Percentiles rank a stretch among this genome's conserved stretches.
phyloP scores from a whole-genome alignment of 148 eudicot species.

The Diospyros kaki region DNA sequence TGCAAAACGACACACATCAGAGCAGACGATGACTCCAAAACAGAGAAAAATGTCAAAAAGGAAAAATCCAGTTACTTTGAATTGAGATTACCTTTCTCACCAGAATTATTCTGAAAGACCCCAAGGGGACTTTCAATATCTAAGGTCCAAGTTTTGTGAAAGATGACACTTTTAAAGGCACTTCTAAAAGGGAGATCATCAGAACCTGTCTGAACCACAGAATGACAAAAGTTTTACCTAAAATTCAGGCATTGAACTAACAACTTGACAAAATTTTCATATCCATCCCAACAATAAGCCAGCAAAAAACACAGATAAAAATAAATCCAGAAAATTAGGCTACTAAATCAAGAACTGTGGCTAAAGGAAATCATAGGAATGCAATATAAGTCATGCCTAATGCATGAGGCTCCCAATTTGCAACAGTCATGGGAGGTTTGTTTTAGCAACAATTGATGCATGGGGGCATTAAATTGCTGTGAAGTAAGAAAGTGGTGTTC shows the following conservation, averaged over 20 bases:
- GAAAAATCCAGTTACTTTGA: conserved; percentile 7
- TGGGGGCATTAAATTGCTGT: neutral
- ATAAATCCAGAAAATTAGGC: neutral
- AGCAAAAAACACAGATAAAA: neutral
- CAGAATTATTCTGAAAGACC: conserved; percentile 46
- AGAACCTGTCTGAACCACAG: conserved; percentile 64
- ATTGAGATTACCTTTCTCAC: conserved; percentile 42
- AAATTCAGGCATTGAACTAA: neutral
- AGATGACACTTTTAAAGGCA: conserved; percentile 91
- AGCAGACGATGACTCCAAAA: neutral
- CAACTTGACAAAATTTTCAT: neutral
- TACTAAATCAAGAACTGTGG: neutral
- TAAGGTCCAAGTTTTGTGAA: conserved; percentile 40
- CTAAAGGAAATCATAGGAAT: neutral
- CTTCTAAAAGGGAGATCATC: conserved; percentile 77
- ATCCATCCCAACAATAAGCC: neutral
- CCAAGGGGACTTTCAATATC: conserved; percentile 59
- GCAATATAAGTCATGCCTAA: too few species aligned
- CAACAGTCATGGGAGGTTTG: too few species aligned
- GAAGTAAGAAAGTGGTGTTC: neutral
- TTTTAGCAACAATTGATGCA: neutral
- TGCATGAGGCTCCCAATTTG: too few species aligned
- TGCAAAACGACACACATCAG: neutral
- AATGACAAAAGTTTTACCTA: neutral
- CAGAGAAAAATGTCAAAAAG: neutral